phyloP scores from a whole-genome alignment of 2,329 filamentous ascomycete species.

The Cytospora chrysosperma region DNA sequence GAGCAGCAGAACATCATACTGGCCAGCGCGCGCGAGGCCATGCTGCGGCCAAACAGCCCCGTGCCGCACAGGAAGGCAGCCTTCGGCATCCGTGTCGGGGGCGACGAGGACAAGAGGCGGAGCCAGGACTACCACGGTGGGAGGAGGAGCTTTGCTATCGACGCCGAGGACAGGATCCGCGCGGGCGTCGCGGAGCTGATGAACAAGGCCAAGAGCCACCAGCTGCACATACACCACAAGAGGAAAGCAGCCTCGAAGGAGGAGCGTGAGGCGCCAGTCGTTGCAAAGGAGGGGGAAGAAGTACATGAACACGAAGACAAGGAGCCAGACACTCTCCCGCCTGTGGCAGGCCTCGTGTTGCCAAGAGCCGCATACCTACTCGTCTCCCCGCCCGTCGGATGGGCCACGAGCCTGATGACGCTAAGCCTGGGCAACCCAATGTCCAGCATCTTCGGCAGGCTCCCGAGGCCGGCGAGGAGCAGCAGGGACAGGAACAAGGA shows the following conservation, averaged over 20 bases:
- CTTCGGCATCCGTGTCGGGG: constrained; percentile 49
- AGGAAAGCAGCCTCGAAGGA: constrained; percentile 3
- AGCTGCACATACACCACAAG: constrained; percentile 22
- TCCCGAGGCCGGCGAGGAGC: constrained; percentile 16
- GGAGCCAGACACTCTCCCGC: constrained; percentile 29
- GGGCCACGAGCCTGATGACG: constrained; percentile 61
- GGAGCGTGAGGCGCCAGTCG: neutral
- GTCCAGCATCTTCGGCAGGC: constrained; percentile 28
- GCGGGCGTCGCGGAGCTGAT: constrained; percentile 50
- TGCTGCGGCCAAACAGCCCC: constrained; percentile 30
- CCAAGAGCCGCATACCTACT: constrained; percentile 58
- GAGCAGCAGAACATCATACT: constrained; percentile 56
- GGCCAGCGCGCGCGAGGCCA: constrained; percentile 36
- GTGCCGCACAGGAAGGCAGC: constrained; percentile 27
- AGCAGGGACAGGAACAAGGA: constrained; percentile 11
- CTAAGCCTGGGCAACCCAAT: constrained; percentile 47
- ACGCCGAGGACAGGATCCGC: constrained; percentile 46
- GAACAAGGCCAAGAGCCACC: constrained; percentile 38
- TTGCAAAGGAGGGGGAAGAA: constrained; percentile 14
- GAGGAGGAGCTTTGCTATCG: constrained; percentile 36
- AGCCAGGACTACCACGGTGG: constrained; percentile 40
- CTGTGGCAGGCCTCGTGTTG: constrained; percentile 35
- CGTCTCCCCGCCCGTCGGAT: constrained; percentile 64
- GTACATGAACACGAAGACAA: constrained; percentile 30
- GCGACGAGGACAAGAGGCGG: constrained; percentile 44